phyloP scores from a whole-genome alignment of 2,329 filamentous ascomycete genomes.

The Fonsecaea multimorphosa region DNA sequence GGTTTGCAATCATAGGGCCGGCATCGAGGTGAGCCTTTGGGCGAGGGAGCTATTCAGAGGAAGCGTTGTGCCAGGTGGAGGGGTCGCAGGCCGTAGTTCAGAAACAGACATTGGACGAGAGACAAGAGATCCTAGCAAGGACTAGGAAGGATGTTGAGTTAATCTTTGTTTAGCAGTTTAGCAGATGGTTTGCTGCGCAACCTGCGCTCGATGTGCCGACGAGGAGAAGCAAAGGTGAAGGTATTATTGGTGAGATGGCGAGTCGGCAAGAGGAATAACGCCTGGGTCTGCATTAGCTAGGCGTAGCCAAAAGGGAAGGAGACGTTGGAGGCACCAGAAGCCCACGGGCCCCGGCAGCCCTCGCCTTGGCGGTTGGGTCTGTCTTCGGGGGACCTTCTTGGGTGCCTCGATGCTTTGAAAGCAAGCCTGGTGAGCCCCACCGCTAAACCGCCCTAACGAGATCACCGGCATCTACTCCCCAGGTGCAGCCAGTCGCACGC shows the following conservation, averaged over 20 bases:
- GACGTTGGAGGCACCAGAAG: slow-evolving; percentile 4
- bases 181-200: no score
- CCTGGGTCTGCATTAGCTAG: slow-evolving; percentile 15
- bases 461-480: slow-evolving; percentile 7
- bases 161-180: slow-evolving; percentile 16
- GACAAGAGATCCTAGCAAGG: slow-evolving; percentile 10
- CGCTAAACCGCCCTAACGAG: slow-evolving; percentile 5
- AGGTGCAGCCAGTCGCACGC: not conserved
- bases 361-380: not conserved
- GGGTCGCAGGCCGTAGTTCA: slow-evolving; percentile 13
- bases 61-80: not conserved
- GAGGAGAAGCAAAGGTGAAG: slow-evolving; percentile 2
- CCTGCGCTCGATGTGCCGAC: slow-evolving; percentile 20
- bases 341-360: slow-evolving; percentile 5
- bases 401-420: slow-evolving; percentile 8
- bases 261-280: not conserved
- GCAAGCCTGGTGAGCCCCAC: slow-evolving; percentile 6
- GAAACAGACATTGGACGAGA: not conserved
- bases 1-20: slow-evolving; percentile 11
- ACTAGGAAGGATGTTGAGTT: slow-evolving; percentile 3
- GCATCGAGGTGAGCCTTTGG: slow-evolving; percentile 6
- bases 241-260: slow-evolving; percentile 5
- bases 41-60: not conserved
- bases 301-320: not conserved
- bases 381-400: not conserved